Conservation (phyloP, 1,284 basidiomycete species). For the Laetiporus sulphureus region DNA sequence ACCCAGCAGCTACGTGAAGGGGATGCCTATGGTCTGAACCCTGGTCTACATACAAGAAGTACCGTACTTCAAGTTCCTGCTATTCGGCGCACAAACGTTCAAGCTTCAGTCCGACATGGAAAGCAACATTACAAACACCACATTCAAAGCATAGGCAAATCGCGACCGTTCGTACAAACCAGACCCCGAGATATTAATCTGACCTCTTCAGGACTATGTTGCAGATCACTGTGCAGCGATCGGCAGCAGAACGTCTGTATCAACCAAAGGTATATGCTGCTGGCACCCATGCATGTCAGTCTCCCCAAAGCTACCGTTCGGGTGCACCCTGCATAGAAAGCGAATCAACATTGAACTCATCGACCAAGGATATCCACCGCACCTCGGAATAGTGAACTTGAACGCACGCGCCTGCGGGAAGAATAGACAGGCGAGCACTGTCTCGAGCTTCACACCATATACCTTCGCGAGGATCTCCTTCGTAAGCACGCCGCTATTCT, state of each 20-base stretch:
- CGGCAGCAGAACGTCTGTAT: slow-evolving; percentile 2
- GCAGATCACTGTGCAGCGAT: background rate
- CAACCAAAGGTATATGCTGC: slow-evolving; percentile 5
- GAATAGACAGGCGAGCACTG: slow-evolving; percentile 5
- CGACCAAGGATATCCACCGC: background rate
- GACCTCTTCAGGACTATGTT: background rate
- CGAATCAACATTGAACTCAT: background rate
- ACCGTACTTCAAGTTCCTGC: too few species aligned
- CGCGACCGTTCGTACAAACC: background rate
- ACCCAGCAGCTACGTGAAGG: too few species aligned
- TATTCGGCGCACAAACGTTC: too few species aligned
- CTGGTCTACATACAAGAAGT: too few species aligned
- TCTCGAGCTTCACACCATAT: slow-evolving; percentile 3
- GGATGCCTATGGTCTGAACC: too few species aligned
- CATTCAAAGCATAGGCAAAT: too few species aligned
- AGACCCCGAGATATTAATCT: background rate
- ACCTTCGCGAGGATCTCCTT: slow-evolving; percentile 1
- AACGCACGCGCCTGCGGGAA: slow-evolving; percentile 5
- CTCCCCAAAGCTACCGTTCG: slow-evolving; percentile 6
- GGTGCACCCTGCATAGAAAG: background rate
- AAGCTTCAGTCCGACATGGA: too few species aligned
- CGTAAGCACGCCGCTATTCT: slow-evolving; percentile 1
- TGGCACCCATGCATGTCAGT: slow-evolving; percentile 7
- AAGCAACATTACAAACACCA: too few species aligned
- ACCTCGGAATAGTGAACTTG: slow-evolving; percentile 8